Evolutionary conservation across 2,329 filamentous ascomycete species (phyloP).

Genomic region (Biscogniauxia mediterranea): DNA sequence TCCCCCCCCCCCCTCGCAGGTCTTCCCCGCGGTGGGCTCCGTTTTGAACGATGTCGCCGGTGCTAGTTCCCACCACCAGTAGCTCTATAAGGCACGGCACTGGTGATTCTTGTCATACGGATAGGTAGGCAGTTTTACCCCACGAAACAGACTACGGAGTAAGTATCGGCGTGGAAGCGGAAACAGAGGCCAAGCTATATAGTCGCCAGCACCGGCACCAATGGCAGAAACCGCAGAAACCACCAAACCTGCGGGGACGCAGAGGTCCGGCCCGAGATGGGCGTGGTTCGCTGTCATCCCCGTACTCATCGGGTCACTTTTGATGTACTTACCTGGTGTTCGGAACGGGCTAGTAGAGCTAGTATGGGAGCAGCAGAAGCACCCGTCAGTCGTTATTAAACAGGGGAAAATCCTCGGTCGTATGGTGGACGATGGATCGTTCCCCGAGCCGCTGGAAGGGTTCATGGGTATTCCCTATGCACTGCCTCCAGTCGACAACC

Average conservation of each 20-base stretch:
- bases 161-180: not conserved
- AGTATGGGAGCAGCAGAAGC: not conserved
- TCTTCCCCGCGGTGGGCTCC: not conserved
- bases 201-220: not conserved
- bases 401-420: constrained; percentile 34
- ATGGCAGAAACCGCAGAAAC: not conserved
- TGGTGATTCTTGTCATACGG: not conserved
- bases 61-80: not conserved
- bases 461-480: constrained; percentile 51
- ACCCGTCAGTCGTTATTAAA: constrained; percentile 25
- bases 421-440: constrained; percentile 30
- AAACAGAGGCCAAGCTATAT: not conserved
- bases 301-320: not conserved
- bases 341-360: not conserved
- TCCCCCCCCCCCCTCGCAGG: too few relatives aligned
- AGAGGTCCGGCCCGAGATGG: not conserved
- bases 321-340: not conserved
- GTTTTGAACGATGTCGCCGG: not conserved
- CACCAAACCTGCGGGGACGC: not conserved
- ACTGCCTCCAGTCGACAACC: constrained; percentile 41
- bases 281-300: not conserved
- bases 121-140: not conserved
- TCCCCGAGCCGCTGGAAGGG: constrained; percentile 33
- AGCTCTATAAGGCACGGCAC: not conserved
- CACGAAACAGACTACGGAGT: not conserved